Percentiles rank a stretch among this genome's conserved stretches.
Evolutionary conservation across 148 eudicot species (phyloP).

Genomic region (Nepenthes gracilis): DNA sequence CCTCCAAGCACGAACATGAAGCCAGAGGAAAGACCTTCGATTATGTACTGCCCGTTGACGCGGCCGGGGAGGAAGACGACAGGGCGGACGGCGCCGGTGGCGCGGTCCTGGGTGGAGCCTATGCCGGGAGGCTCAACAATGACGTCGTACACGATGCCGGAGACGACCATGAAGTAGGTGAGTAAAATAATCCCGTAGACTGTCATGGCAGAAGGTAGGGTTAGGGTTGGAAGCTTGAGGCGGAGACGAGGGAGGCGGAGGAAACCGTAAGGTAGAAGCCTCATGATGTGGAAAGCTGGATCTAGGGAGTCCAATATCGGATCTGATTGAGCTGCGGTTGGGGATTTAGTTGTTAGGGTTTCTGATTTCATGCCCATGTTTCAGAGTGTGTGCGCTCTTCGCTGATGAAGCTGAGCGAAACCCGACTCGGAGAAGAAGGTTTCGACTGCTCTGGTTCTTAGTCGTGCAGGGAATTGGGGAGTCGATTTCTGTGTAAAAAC

Average conservation of each 20-base stretch:
- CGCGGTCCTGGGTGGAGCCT: slow-evolving; percentile 71
- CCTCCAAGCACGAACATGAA: slow-evolving; percentile 95
- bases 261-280: slow-evolving; percentile 39
- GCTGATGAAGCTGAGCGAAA: no score
- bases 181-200: slow-evolving; percentile 61
- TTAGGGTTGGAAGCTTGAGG: slow-evolving; percentile 56
- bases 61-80: slow-evolving; percentile 87
- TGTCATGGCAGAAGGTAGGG: slow-evolving; percentile 67
- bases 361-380: slow-evolving; percentile 1
- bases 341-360: background rate
- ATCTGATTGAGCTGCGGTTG: background rate
- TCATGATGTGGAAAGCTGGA: slow-evolving; percentile 43
- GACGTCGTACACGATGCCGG: slow-evolving; percentile 87
- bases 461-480: no score
- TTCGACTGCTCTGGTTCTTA: no score
- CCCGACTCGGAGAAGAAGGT: no score
- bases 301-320: slow-evolving; percentile 24
- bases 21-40: slow-evolving; percentile 81
- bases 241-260: slow-evolving; percentile 76
- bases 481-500: no score
- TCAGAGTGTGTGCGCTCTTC: no score
- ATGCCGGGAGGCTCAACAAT: slow-evolving; percentile 96
- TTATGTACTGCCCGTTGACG: slow-evolving; percentile 93
- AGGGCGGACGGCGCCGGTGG: slow-evolving; percentile 64
- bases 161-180: slow-evolving; percentile 86